Percentiles rank a stretch among this genome's conserved stretches.
Conservation (phyloP, 108 stramenopile genomes). For the Nitzschia palea region DNA sequence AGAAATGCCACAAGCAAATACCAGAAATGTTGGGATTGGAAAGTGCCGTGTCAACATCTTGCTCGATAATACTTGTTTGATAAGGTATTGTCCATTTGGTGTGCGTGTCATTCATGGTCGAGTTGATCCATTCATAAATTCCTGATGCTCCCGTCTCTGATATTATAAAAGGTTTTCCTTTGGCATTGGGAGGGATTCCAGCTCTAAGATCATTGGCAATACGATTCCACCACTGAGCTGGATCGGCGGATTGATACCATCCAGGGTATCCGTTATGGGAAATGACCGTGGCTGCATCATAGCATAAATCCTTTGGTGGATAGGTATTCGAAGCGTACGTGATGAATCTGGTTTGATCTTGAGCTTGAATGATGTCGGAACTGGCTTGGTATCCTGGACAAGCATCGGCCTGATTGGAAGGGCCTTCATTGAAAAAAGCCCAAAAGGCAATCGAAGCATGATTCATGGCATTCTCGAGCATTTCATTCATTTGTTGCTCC, state of each 20-base stretch:
- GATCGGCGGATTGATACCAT: constrained; percentile 31
- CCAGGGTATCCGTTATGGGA: constrained; percentile 41
- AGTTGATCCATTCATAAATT: constrained; percentile 45
- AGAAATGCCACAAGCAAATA: constrained; percentile 47
- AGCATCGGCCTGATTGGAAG: constrained; percentile 9
- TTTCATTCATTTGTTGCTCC: constrained; percentile 38
- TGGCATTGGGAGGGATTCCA: not conserved
- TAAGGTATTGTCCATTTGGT: constrained; percentile 36
- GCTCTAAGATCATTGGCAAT: constrained; percentile 17
- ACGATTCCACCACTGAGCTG: constrained; percentile 26
- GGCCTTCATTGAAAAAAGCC: constrained; percentile 53
- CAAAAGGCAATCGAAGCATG: constrained; percentile 48
- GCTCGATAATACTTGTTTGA: constrained; percentile 20
- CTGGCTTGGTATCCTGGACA: constrained; percentile 35
- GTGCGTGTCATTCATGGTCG: constrained; percentile 23
- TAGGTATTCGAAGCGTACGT: constrained; percentile 34
- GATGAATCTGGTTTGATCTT: constrained; percentile 35
- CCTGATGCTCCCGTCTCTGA: constrained; percentile 47
- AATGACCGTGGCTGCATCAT: constrained; percentile 23
- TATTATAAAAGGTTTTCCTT: constrained; percentile 41
- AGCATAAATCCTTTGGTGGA: constrained; percentile 26
- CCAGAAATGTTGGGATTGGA: constrained; percentile 30
- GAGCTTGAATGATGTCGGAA: constrained; percentile 14
- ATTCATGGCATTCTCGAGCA: constrained; percentile 46
- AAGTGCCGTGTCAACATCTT: constrained; percentile 36